These are phyloP conservation scores for Saraca asoca DNA, from an alignment of 331 rosid species.

Conservation along the genomic window DNA sequence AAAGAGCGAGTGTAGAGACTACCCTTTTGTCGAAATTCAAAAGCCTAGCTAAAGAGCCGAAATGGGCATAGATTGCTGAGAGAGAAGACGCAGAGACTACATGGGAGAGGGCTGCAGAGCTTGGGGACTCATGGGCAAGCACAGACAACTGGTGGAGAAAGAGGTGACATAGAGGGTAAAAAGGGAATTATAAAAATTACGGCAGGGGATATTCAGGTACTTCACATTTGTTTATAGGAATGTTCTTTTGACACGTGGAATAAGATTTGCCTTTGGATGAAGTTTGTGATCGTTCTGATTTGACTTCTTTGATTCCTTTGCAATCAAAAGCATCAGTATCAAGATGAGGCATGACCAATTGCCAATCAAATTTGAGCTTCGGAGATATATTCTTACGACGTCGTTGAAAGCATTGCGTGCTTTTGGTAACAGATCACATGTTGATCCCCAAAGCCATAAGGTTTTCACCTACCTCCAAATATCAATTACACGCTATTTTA, in stretches of 20 bases:
- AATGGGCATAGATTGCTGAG: background rate
- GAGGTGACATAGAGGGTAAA: conserved; percentile 26
- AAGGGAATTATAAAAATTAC: conserved; percentile 6
- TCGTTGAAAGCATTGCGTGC: no score
- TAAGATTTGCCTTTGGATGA: background rate
- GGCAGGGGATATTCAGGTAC: conserved; percentile 35
- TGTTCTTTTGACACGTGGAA: conserved; percentile 34
- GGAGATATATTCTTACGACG: no score
- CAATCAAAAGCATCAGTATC: background rate
- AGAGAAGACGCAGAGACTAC: conserved; percentile 15
- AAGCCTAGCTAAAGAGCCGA: background rate
- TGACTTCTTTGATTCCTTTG: background rate
- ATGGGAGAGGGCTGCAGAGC: conserved; percentile 36
- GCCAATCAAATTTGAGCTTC: no score
- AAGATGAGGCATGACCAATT: no score
- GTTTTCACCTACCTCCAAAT: no score
- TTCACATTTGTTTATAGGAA: background rate
- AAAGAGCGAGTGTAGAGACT: background rate
- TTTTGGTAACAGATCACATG: no score
- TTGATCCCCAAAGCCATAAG: no score
- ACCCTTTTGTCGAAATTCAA: background rate
- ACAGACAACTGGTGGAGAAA: conserved; percentile 30
- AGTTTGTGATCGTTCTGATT: background rate
- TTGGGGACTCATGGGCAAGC: conserved; percentile 22
- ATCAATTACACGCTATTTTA: no score